Conservation (phyloP, 2,329 filamentous ascomycete genomes). For the Capronia americana region DNA sequence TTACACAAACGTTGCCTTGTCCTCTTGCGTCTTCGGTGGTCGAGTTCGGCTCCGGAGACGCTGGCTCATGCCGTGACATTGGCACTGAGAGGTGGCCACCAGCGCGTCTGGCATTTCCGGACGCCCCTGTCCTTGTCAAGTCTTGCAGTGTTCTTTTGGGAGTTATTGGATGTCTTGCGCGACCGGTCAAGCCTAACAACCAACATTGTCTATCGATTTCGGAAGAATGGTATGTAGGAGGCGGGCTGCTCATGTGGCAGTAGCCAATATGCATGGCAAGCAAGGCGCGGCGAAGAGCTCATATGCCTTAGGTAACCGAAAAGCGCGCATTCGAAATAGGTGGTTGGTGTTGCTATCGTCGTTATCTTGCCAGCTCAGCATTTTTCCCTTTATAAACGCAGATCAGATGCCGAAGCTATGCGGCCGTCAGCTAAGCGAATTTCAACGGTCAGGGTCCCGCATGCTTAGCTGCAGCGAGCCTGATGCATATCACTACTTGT, state of each 20-base stretch:
- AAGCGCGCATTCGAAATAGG: neutral
- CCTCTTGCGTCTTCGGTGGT: neutral
- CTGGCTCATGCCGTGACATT: neutral
- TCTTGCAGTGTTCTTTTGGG: neutral
- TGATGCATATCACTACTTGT: slow-evolving; percentile 8
- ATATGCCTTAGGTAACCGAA: neutral
- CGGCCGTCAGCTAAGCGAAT: slow-evolving; percentile 4
- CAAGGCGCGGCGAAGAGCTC: neutral
- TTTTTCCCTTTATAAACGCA: slow-evolving; percentile 1
- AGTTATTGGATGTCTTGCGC: neutral
- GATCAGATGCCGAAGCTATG: slow-evolving; percentile 9
- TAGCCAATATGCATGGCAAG: neutral
- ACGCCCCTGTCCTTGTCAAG: neutral
- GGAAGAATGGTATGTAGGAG: neutral
- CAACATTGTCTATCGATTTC: neutral
- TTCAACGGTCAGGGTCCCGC: slow-evolving; percentile 2
- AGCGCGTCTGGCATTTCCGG: neutral
- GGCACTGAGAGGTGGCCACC: neutral
- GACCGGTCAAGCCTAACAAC: neutral
- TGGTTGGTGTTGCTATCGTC: neutral
- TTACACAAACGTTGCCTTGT: neutral
- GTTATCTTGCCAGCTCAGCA: slow-evolving; percentile 13
- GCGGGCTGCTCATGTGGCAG: neutral
- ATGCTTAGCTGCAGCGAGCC: slow-evolving; percentile 4
- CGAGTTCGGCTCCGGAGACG: neutral